phyloP scores from a whole-genome alignment of 2,329 filamentous ascomycete species.

The Magnaporthiopsis rhizophila region DNA sequence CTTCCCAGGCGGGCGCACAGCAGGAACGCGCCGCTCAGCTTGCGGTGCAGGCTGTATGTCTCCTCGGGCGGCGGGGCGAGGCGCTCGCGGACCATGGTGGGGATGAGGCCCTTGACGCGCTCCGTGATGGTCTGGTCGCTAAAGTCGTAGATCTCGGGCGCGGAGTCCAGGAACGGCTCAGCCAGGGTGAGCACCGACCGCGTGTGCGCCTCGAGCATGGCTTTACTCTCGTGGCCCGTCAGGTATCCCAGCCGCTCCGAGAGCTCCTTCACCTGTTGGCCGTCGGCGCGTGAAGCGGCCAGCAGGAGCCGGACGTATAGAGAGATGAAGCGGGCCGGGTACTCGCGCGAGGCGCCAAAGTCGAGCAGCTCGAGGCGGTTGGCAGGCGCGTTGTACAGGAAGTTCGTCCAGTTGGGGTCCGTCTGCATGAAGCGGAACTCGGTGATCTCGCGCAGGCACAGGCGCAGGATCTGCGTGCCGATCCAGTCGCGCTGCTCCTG shows the following conservation, averaged over 20 bases:
- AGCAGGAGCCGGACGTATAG: slow-evolving; percentile 74
- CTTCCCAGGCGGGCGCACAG: slow-evolving; percentile 83
- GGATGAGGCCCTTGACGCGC: slow-evolving; percentile 78
- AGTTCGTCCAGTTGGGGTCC: slow-evolving; percentile 99
- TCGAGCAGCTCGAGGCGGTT: slow-evolving; percentile 83
- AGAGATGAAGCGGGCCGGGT: slow-evolving; percentile 67
- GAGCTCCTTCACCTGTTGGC: slow-evolving; percentile 51
- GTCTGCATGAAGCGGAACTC: slow-evolving; percentile 99
- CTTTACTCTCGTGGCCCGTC: slow-evolving; percentile 76
- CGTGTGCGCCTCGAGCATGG: slow-evolving; percentile 89
- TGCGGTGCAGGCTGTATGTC: slow-evolving; percentile 91
- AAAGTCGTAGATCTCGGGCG: slow-evolving; percentile 86
- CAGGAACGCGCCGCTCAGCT: slow-evolving; percentile 90
- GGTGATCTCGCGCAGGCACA: slow-evolving; percentile 86
- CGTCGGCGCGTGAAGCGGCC: slow-evolving; percentile 68
- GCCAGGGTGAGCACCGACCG: slow-evolving; percentile 81
- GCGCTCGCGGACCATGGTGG: slow-evolving; percentile 84
- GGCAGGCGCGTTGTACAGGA: slow-evolving; percentile 71
- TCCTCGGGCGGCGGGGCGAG: slow-evolving; percentile 91
- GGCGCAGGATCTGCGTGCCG: slow-evolving; percentile 82
- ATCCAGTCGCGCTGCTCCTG: slow-evolving; percentile 93
- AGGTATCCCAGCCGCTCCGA: slow-evolving; percentile 81
- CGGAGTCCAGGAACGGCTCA: slow-evolving; percentile 73
- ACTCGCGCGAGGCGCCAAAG: slow-evolving; percentile 88
- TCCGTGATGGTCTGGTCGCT: slow-evolving; percentile 93